Conservation (phyloP, 116 monocot species). For the Cymodocea nodosa region DNA sequence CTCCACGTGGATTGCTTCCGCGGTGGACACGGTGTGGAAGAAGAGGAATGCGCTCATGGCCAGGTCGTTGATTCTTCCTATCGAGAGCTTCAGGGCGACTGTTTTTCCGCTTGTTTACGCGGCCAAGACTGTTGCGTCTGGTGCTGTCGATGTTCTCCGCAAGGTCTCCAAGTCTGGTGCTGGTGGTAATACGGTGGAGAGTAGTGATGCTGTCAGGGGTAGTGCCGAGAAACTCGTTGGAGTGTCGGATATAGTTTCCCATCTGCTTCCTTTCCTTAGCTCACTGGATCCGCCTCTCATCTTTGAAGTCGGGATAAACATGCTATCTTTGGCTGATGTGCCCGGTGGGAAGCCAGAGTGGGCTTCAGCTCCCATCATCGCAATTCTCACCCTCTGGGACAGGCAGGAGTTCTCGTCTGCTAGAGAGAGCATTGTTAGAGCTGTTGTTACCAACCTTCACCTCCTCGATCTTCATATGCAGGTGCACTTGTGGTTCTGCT, state of each 20-base stretch:
- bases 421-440: constrained; percentile 93
- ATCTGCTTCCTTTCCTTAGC: constrained; percentile 84
- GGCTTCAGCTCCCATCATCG: constrained; percentile 92
- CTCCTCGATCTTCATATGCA: constrained; percentile 98
- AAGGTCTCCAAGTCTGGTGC: constrained; percentile 55
- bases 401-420: constrained; percentile 94
- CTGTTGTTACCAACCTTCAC: constrained; percentile 90
- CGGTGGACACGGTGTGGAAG: constrained; percentile 65
- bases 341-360: constrained; percentile 99
- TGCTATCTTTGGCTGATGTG: constrained; percentile 92
- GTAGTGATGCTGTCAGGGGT: background rate
- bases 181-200: constrained; percentile 4
- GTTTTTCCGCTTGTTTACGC: constrained; percentile 85
- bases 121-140: constrained; percentile 79
- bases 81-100: constrained; percentile 71
- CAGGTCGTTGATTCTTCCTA: constrained; percentile 67
- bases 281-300: constrained; percentile 90
- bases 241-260: constrained; percentile 85
- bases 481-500: constrained; percentile 20
- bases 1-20: constrained; percentile 73
- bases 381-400: constrained; percentile 93
- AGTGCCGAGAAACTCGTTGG: constrained; percentile 87
- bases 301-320: constrained; percentile 96
- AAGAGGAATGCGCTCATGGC: constrained; percentile 73
- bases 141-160: constrained; percentile 56